A percentile compares a stretch with the other conserved stretches of the same genome.
These are phyloP conservation scores for Suillus weaverae DNA, from an alignment of 768 basidiomycete genomes.

Conservation along the genomic window DNA sequence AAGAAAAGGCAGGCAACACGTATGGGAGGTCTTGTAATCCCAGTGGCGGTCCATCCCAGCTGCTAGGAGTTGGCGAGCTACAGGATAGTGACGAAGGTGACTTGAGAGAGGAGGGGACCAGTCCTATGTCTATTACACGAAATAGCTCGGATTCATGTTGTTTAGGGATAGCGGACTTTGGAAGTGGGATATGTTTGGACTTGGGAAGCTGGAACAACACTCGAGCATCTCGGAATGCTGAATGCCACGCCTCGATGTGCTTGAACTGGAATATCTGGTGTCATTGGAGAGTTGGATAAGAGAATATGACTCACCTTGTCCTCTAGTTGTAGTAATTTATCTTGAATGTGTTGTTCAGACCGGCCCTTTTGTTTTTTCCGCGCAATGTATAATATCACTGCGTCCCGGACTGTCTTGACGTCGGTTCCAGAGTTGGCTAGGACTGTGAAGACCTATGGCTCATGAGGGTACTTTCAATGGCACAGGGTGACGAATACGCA, in stretches of 20 bases:
- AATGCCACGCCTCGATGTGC: not conserved
- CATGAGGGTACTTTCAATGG: not conserved
- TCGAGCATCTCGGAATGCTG: not conserved
- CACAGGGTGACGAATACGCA: not conserved
- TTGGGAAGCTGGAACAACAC: not conserved
- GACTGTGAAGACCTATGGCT: not conserved
- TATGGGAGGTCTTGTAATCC: not conserved
- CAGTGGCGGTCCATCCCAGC: not conserved
- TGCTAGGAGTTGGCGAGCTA: not conserved
- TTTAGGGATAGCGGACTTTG: not conserved
- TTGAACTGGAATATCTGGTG: not conserved
- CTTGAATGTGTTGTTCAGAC: constrained; percentile 1
- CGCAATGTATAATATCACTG: not conserved
- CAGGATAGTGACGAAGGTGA: not conserved
- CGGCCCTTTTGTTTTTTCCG: not conserved
- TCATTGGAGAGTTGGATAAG: not conserved
- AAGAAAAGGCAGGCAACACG: not conserved
- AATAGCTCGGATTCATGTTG: not conserved
- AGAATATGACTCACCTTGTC: not conserved
- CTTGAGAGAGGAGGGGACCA: not conserved
- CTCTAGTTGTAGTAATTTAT: not conserved
- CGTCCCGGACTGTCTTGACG: not conserved
- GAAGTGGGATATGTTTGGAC: not conserved
- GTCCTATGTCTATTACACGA: not conserved
- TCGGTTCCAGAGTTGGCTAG: not conserved